phyloP scores from a whole-genome alignment of 441 rosid species.

The Erysimum cheiri region DNA sequence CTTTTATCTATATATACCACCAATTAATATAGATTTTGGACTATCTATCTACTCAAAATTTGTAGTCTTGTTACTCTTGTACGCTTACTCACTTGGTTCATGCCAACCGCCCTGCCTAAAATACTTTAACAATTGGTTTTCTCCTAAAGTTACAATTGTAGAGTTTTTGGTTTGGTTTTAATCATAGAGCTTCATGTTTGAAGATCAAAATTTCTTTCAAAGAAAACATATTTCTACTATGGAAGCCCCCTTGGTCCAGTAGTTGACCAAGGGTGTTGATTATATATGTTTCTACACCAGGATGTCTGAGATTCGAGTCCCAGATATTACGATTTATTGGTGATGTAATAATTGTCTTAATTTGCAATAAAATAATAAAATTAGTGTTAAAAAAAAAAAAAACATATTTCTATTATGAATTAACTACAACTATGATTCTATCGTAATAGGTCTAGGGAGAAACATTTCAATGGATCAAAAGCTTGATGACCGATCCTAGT shows the following conservation, averaged over 20 bases:
- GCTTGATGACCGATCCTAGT: not conserved
- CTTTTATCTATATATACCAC: too few relatives aligned
- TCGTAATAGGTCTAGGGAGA: not conserved
- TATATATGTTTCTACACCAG: too few relatives aligned
- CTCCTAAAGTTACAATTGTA: not conserved
- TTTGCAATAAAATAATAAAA: too few relatives aligned
- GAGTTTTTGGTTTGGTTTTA: not conserved
- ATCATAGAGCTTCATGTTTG: not conserved
- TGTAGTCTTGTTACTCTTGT: not conserved
- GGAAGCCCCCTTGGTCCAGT: too few relatives aligned
- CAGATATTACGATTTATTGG: too few relatives aligned
- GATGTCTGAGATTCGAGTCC: too few relatives aligned
- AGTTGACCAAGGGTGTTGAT: too few relatives aligned
- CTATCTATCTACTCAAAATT: not conserved
- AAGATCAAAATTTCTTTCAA: not conserved
- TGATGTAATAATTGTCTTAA: too few relatives aligned
- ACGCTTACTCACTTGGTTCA: not conserved
- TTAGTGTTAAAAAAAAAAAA: too few relatives aligned
- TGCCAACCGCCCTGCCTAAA: not conserved
- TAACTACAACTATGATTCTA: not conserved
- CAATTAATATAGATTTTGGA: too few relatives aligned
- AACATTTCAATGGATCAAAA: not conserved
- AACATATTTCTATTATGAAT: not conserved
- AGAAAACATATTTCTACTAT: not conserved
- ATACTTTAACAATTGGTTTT: not conserved